Base-by-base conservation (phyloP, 208 protist genomes). In the Acanthamoeba lenticulata region DNA sequence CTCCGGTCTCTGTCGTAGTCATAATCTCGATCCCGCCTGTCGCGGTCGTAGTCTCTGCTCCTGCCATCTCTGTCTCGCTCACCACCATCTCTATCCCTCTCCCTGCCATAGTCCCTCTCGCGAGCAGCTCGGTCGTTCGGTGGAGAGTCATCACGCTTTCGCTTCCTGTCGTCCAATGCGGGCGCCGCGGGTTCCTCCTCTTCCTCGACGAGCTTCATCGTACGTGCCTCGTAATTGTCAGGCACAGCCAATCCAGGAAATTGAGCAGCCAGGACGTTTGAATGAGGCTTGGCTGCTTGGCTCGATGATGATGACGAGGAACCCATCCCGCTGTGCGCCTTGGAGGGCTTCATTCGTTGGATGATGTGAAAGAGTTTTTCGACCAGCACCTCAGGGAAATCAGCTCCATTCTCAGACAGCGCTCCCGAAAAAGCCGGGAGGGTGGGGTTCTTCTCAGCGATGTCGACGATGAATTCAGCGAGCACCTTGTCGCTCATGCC, bases 401-500 rank as follows among this genome's bases (percentile, higher is more conserved):
- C 96, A 7, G 95, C 96, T 13, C 96, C 97, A 91, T 97, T 97
- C 27, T 95, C 96, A 19, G 79, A 49, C 44, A 98, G 94, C n/a
- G 94, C 95, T 27, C 83, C 40, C 47, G 93, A 83, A 44, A 98
- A 98, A 2, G 55, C 92, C 19, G 88, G n/a, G 32, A 94, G 36
- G 29, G n/a, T 85, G 2, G 57, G 45, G 57, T 95, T 62, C 77
- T 96, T 55, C 11, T 96, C 90, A 1, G 96, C 98, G 11, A 98
- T 86, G 55, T 96, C 85, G 57, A 98, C 97, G 32, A 98, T 96
- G 90, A 98, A 98, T 90, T 98, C 97, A 45, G 98, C 97, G 13
- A 97, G 95, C 1, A 93, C 95, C 91, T 98, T 97, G 94, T 98
- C 97, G 44, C 93, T 74, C 17, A 97, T 88, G 17, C 97, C 97